phyloP scores from a whole-genome alignment of 2,329 filamentous ascomycete genomes.

The Aspergillus ibericus region DNA sequence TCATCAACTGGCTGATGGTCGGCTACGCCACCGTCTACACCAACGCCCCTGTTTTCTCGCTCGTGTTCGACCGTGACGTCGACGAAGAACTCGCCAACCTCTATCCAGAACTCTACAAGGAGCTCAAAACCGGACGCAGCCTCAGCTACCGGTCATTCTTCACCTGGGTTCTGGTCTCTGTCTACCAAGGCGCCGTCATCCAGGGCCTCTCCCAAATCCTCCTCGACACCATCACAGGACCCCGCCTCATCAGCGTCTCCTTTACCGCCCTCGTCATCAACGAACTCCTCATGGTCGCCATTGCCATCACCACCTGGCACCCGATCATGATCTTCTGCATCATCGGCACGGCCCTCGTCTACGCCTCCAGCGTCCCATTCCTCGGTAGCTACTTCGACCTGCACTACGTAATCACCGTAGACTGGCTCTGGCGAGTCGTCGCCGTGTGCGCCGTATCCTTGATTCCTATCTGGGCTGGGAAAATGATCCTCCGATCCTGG shows the following conservation, averaged over 20 bases:
- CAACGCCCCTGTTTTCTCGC: conserved; percentile 84
- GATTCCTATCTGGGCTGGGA: conserved; percentile 82
- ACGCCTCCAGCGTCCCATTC: conserved; percentile 79
- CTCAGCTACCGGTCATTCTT: conserved; percentile 94
- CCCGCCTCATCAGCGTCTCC: conserved; percentile 80
- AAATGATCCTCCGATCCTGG: conserved; percentile 79
- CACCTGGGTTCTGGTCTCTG: conserved; percentile 89
- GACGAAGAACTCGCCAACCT: conserved; percentile 91
- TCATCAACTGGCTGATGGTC: conserved; percentile 95
- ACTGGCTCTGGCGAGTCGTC: conserved; percentile 83
- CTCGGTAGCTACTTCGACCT: conserved; percentile 89
- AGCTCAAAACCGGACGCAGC: conserved; percentile 83
- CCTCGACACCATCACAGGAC: conserved; percentile 66
- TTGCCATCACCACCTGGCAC: conserved; percentile 97
- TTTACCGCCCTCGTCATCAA: conserved; percentile 93
- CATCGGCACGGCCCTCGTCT: conserved; percentile 78
- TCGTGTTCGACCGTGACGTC: conserved; percentile 92
- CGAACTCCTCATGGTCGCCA: conserved; percentile 94
- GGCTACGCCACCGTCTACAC: conserved; percentile 97
- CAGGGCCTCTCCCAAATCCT: conserved; percentile 91
- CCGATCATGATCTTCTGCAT: conserved; percentile 84
- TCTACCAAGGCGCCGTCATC: conserved; percentile 94
- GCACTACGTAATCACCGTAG: conserved; percentile 71
- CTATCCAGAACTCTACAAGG: conserved; percentile 96
- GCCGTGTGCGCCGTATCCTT: conserved; percentile 79